Conservation (phyloP, 1,284 basidiomycete species). For the Amylostereum areolatum region DNA sequence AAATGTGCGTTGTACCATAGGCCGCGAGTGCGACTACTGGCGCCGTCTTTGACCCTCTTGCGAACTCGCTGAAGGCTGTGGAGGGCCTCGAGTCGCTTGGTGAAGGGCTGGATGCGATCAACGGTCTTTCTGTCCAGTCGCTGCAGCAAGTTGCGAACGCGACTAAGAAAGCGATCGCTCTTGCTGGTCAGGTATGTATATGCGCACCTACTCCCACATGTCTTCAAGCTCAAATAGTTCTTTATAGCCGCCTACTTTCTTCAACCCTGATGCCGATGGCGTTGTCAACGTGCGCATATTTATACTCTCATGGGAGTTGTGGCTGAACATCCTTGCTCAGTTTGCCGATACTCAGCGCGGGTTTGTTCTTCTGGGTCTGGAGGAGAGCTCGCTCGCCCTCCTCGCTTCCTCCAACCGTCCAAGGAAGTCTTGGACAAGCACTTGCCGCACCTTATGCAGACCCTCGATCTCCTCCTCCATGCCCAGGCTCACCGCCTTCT, state of each 20-base stretch:
- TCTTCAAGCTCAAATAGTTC: not conserved
- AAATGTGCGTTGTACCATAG: no score
- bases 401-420: no score
- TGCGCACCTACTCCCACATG: not conserved
- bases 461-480: no score
- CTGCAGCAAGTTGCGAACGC: conserved; percentile 13
- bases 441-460: no score
- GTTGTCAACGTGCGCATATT: conserved; percentile 10
- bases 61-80: conserved; percentile 18
- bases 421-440: no score
- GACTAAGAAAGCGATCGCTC: conserved; percentile 18
- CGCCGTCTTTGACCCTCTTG: conserved; percentile 19
- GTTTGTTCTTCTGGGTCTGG: conserved; percentile 19
- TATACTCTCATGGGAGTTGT: no score
- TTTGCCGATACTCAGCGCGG: conserved; percentile 18
- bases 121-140: conserved; percentile 19
- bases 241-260: conserved; percentile 21
- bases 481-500: no score
- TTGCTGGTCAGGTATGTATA: conserved; percentile 16
- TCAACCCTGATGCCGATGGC: conserved; percentile 21
- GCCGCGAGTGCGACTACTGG: conserved; percentile 18
- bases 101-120: conserved; percentile 17
- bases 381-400: conserved; percentile 15
- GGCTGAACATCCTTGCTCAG: not conserved
- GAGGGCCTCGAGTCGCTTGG: conserved; percentile 18